Base-by-base conservation (phyloP, 1,284 basidiomycete genomes). In the Microbotryomycetes sp. region DNA sequence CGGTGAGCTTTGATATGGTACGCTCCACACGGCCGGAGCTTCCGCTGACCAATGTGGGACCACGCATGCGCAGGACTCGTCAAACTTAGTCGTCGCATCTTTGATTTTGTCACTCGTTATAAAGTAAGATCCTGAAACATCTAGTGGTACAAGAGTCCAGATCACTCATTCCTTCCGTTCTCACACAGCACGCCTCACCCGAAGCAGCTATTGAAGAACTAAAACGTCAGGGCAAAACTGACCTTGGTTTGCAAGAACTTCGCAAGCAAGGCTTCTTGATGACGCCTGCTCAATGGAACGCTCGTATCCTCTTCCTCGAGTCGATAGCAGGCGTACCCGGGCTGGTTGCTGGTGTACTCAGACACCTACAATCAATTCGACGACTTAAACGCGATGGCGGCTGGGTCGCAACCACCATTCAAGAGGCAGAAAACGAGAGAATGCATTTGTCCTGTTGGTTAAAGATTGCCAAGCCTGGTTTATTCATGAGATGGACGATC, bases 371-470 rank as follows among this genome's bases (percentile, higher is more conserved):
- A 48, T 89, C 87, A 74, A 79, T 94, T 36, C 83, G 92, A 52
- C 78, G 91, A 29, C 86, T 96, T 87, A 83, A 84, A 68, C 83
- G 92, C 54, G 92, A 96, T 75, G 86, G 85, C 59, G 91, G 91
- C 57, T 96, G 91, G 89, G 84, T 86, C 67, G 80, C 83, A 64
- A 92, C 89, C 3, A 26, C 61, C 4, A 28, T 58, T 28, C 88
- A 92, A 74, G 92, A 97, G 77, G 92, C 92, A 6, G 92, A 97
- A 74, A 97, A 97, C 73, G 92, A 97, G 77, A 81, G 92, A 15
- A 66, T 71, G 69, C 67, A 60, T 54, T 63, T 66, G 55, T 87
- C 88, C 83, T 92, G 89, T 0, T 94, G 93, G 78, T 87, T 94
- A 85, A 86, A 87, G 7, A 79, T 93, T 63, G 81, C 84, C 49